Conservation (phyloP, 148 eudicot species). For the Chenopodium formosanum region DNA sequence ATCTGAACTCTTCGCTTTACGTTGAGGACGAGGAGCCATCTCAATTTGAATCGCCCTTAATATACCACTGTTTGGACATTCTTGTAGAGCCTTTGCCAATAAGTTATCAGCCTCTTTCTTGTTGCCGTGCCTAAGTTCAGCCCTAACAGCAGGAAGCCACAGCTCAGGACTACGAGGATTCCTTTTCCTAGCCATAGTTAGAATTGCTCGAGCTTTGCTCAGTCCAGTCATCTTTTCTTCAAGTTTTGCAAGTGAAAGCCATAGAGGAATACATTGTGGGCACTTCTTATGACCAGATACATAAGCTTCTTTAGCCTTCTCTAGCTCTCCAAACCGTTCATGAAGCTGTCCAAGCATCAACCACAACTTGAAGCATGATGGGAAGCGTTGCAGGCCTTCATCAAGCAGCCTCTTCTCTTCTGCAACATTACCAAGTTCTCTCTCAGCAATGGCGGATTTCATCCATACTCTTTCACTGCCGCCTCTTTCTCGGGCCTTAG, state of each 20-base stretch:
- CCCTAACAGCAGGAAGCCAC: slow-evolving; percentile 92
- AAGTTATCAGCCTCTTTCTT: slow-evolving; percentile 81
- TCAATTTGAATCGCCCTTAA: slow-evolving; percentile 88
- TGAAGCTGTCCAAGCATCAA: slow-evolving; percentile 95
- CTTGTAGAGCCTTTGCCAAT: slow-evolving; percentile 96
- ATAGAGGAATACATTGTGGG: slow-evolving; percentile 63
- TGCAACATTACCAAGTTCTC: slow-evolving; percentile 72
- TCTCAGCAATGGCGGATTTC: slow-evolving; percentile 95
- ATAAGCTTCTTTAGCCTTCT: slow-evolving; percentile 61
- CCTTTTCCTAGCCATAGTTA: slow-evolving; percentile 81
- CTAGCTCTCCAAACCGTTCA: slow-evolving; percentile 53
- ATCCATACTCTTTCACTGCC: slow-evolving; percentile 95
- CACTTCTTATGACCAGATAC: slow-evolving; percentile 74
- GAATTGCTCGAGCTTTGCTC: slow-evolving; percentile 85
- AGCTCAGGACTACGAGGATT: slow-evolving; percentile 83
- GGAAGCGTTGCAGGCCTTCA: slow-evolving; percentile 72
- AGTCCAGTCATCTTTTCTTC: slow-evolving; percentile 82
- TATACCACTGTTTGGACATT: slow-evolving; percentile 88
- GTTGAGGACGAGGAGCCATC: slow-evolving; percentile 86
- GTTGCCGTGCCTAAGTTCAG: slow-evolving; percentile 76
- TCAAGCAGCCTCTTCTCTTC: slow-evolving; percentile 82
- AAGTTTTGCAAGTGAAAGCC: slow-evolving; percentile 88
- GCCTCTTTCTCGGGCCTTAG: slow-evolving; percentile 82
- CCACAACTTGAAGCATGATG: slow-evolving; percentile 86
- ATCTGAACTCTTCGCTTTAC: slow-evolving; percentile 75